phyloP scores from a whole-genome alignment of 331 rosid species.

The Acacia pycnantha region DNA sequence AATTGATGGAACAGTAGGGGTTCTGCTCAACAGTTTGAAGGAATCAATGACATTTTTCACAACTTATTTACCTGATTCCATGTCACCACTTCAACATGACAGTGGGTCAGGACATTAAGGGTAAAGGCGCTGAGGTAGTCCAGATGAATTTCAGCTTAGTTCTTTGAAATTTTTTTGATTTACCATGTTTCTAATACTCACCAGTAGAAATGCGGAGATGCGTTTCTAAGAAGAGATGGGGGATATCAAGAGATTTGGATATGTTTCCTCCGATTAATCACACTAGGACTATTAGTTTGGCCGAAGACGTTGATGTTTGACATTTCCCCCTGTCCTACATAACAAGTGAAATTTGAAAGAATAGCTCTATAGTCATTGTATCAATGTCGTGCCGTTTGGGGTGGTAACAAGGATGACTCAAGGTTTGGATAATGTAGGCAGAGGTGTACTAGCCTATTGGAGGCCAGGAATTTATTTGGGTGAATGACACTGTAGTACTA shows the following conservation, averaged over 20 bases:
- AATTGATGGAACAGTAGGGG: slow-evolving; percentile 50
- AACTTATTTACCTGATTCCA: slow-evolving; percentile 41
- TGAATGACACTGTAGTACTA: neutral
- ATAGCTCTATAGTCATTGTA: slow-evolving; percentile 7
- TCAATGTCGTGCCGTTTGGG: neutral
- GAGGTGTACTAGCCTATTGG: neutral
- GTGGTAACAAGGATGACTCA: neutral
- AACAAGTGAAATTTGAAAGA: slow-evolving; percentile 23
- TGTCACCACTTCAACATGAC: slow-evolving; percentile 24
- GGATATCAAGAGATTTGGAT: slow-evolving; percentile 9
- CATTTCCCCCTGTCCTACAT: neutral
- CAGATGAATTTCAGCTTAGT: slow-evolving; percentile 18
- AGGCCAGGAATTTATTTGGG: neutral
- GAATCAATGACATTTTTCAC: slow-evolving; percentile 35
- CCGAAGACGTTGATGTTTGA: slow-evolving; percentile 19
- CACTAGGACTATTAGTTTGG: neutral
- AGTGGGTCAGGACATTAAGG: slow-evolving; percentile 17
- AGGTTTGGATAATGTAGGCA: neutral
- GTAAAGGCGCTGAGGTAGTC: slow-evolving; percentile 33
- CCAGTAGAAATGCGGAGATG: neutral
- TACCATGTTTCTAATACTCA: slow-evolving; percentile 11
- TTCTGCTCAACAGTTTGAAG: slow-evolving; percentile 30
- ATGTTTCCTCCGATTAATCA: neutral
- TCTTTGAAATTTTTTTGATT: slow-evolving; percentile 4
- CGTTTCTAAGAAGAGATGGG: neutral